Base-by-base conservation (phyloP, 106 monocot genomes). In the Dioscorea zingiberensis region DNA sequence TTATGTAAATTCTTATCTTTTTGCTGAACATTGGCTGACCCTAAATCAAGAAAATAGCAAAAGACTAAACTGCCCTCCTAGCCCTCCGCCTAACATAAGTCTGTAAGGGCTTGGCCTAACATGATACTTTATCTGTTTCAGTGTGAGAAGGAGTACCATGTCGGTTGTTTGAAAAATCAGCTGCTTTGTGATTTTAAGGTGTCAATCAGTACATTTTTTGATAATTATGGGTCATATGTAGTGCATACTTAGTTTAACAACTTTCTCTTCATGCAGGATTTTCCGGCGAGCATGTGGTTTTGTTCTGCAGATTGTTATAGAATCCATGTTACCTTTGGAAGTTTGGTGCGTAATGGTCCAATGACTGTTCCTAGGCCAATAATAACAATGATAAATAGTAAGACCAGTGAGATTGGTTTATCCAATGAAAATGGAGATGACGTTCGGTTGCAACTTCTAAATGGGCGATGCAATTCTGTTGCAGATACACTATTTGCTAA, bases 391-490 rank as follows among this genome's bases (percentile, higher is more conserved):
- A 46, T 80, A 11, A 71, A 71, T 19, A 74, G 19, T 30, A 77
- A 58, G 17, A 21, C 13, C 28, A 38, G 21, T 68, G 54, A 61
- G 23, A 67, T 25, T 21, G 28, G 25, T 44, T 55, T 49, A 29
- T 25, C 12, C 12, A 47, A 12, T 71, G 68, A 73, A 32, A 4
- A 7, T 59, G 69, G 48, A 62, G 55, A n/a, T 54, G 64, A 73
- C 19, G 25, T 80, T 23, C 56, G 71, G 5, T 94, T 78, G 74
- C 78, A 77, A 67, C 58, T 94, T 69, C 71, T 94, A 54, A 80
- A 74, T 71, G 86, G 89, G 53, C 70, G 44, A 30, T 18, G 57
- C 70, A 48, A 44, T 44, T 18, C 59, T 53, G 25, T 64, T 54
- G 55, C 71, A 26, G 48, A 72, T 13, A 3, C 4, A 8, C 54